A percentile compares a stretch with the other conserved stretches of the same genome.
phyloP scores from a whole-genome alignment of 192 early-diverging fungal species.

The Borealophlyctis nickersoniae region DNA sequence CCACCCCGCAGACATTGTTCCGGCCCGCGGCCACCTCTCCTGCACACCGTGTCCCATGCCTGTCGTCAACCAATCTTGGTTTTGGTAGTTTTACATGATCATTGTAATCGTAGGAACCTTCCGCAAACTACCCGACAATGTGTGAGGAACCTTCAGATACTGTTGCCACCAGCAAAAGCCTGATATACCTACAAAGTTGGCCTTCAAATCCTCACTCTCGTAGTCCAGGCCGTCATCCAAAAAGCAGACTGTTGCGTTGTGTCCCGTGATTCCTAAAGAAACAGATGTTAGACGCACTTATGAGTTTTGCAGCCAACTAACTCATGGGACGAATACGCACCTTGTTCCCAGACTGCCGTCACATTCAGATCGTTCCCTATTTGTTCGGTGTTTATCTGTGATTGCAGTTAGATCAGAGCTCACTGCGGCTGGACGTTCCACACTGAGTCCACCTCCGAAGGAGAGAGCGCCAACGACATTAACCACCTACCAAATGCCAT shows the following conservation, averaged over 20 bases:
- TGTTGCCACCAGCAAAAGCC: not conserved
- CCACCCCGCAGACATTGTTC: conserved; percentile 92
- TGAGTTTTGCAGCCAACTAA: conserved; percentile 1
- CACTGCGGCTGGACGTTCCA: no score
- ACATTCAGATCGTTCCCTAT: conserved; percentile 88
- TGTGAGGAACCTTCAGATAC: not conserved
- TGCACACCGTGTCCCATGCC: conserved; percentile 95
- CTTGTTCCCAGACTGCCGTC: conserved; percentile 86
- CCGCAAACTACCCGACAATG: conserved; percentile 60
- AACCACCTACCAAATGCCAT: conserved; percentile 72
- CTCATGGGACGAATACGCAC: conserved; percentile 27
- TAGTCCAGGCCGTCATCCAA: conserved; percentile 96
- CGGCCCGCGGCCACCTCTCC: conserved; percentile 92
- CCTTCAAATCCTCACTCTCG: conserved; percentile 73
- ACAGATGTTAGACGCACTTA: not conserved
- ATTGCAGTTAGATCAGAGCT: no score
- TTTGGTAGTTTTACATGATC: conserved; percentile 70
- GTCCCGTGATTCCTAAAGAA: conserved; percentile 72
- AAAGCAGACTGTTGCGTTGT: conserved; percentile 81
- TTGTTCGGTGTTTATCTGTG: conserved; percentile 47
- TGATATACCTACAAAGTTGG: conserved; percentile 77
- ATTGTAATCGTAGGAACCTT: conserved; percentile 95
- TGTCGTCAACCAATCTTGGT: conserved; percentile 73
- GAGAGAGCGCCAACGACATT: no score
- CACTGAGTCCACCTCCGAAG: not conserved